phyloP scores from a whole-genome alignment of 179 eudicot genomes.

The Carnegiea gigantea region DNA sequence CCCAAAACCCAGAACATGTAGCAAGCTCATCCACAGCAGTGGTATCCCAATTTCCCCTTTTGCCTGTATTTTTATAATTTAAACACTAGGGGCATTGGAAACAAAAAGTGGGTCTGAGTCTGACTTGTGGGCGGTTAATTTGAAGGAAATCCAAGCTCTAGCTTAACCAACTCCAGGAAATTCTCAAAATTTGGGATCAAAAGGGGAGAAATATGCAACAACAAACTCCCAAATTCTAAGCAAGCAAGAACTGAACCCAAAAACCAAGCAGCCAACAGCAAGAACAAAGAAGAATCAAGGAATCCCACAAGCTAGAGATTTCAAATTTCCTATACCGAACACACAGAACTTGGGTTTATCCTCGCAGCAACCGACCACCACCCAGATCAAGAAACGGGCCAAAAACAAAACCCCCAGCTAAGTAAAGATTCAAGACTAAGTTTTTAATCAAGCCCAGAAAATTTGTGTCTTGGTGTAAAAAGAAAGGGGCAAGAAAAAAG shows the following conservation, averaged over 20 bases:
- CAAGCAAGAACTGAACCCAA: constrained; percentile 13
- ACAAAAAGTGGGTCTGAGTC: no score
- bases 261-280: constrained; percentile 17
- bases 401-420: constrained; percentile 11
- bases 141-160: constrained; percentile 16
- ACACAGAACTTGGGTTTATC: constrained; percentile 37
- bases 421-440: constrained; percentile 21
- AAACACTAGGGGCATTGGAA: background rate
- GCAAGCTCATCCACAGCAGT: constrained; percentile 63
- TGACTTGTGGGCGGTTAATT: no score
- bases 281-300: constrained; percentile 31
- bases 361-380: constrained; percentile 36
- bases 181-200: constrained; percentile 14
- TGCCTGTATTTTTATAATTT: background rate
- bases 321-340: constrained; percentile 33
- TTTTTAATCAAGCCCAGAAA: constrained; percentile 16
- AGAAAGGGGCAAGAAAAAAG: constrained; percentile 16
- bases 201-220: constrained; percentile 6
- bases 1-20: constrained; percentile 68
- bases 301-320: constrained; percentile 41
- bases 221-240: constrained; percentile 3
- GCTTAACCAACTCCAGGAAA: constrained; percentile 6
- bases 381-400: constrained; percentile 40
- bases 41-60: background rate
- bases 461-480: background rate